Evolutionary conservation across 2,329 filamentous ascomycete species (phyloP).

Genomic region (Sporothrix luriei): DNA sequence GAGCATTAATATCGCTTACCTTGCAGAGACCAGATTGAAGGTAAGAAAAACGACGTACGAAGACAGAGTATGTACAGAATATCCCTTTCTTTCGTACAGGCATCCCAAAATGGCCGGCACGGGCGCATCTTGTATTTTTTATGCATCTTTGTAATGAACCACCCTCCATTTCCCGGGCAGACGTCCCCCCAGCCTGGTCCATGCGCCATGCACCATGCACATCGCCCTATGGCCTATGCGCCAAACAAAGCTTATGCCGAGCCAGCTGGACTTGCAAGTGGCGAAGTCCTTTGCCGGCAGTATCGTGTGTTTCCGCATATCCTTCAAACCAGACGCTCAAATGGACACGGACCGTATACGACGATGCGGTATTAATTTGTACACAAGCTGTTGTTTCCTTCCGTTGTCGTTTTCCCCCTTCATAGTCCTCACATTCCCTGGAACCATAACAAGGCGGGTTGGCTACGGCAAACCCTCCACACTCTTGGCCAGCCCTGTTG

Average conservation of each 20-base stretch:
- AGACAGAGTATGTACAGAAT: too few relatives aligned
- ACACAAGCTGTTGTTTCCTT: not conserved
- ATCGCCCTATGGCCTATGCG: slow-evolving; percentile 5
- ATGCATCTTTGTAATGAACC: not conserved
- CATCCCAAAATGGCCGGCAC: slow-evolving; percentile 9
- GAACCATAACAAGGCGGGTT: not conserved
- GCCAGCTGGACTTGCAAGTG: slow-evolving; percentile 14
- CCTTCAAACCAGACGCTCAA: slow-evolving; percentile 2
- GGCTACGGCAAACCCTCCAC: too few relatives aligned
- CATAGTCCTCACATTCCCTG: not conserved
- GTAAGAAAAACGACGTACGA: too few relatives aligned
- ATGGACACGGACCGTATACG: slow-evolving; percentile 14
- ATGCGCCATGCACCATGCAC: not conserved
- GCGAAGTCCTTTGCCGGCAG: not conserved
- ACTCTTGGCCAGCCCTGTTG: slow-evolving; percentile 9
- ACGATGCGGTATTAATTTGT: slow-evolving; percentile 18
- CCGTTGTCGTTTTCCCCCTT: not conserved
- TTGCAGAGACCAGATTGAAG: not conserved
- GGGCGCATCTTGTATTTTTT: slow-evolving; percentile 8
- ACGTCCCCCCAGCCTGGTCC: not conserved
- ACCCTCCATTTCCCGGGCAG: slow-evolving; percentile 18
- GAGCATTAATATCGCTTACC: slow-evolving; percentile 1
- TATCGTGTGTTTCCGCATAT: not conserved
- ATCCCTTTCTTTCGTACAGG: too few relatives aligned
- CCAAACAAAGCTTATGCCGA: not conserved